Evolutionary conservation across 73 alveolate species (phyloP), one percentile per base, ranked within the genome.

Genomic region (Uronychia setigera): DNA sequence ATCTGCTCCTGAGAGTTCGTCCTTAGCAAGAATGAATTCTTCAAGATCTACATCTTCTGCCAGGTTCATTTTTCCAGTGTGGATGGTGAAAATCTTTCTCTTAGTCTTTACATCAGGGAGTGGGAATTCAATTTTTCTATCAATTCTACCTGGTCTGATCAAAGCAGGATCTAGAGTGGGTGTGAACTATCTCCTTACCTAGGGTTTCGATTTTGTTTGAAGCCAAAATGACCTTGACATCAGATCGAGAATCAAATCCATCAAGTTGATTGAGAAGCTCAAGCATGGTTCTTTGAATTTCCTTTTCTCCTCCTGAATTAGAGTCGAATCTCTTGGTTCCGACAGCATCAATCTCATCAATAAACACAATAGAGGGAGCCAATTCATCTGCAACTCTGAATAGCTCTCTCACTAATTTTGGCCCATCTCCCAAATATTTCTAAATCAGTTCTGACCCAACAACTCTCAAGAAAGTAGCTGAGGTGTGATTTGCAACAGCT

Each of bases 101-200:
- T 98, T 98, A 74, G 99, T 98, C 92, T 93, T 93, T 74, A 88
- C 95, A 78, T 98, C 99, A 26, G 99, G 99, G 76, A 97, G 94
- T 28, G 99, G 99, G 94, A 98, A 97, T 86, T 97, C 99, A 32
- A 98, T 98, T 97, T 98, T 98, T 82, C 99, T 97, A 92, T 98
- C 99, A 87, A 98, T 98, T 83, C 99, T 92, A 83, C 99, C 99
- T 26, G 99, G 99, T 82, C 99, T 96, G 81, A 98, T 98, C 86
- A 98, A 92, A n/a, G 99, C 99, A 57, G 99, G 99, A 84, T 98
- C 99, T 33, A 97, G 97, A 46, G 5, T 46, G 67, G 19, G 67
- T 5, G 19, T 46, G 67, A 5, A 46, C n/a, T 11, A 46, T n/a
- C n/a, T n/a, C n/a, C n/a, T n/a, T 46, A 46, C 67, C 67, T 46